Conservation (phyloP, 169 alveolate genomes). For the Perkinsus chesapeaki region DNA sequence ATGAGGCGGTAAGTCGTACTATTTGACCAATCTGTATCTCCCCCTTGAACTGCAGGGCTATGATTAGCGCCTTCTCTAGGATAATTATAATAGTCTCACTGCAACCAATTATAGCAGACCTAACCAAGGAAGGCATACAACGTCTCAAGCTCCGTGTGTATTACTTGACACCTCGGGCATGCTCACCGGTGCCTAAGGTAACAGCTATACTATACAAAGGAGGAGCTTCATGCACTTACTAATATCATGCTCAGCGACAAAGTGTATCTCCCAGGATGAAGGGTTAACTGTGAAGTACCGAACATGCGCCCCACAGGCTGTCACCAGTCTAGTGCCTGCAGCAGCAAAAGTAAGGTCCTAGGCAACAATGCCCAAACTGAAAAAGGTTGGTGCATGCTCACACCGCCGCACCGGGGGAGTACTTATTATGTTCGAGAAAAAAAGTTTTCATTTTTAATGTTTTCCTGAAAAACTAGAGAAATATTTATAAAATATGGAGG, state of each 20-base stretch:
- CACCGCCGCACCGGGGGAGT: too few relatives aligned
- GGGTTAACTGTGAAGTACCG: not conserved
- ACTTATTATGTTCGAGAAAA: too few relatives aligned
- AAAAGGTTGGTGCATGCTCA: too few relatives aligned
- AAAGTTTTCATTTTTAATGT: too few relatives aligned
- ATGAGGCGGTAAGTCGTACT: not conserved
- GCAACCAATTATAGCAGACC: not conserved
- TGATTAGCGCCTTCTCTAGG: not conserved
- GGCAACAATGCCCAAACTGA: too few relatives aligned
- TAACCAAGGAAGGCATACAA: not conserved
- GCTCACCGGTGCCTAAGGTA: not conserved
- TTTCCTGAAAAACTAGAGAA: too few relatives aligned
- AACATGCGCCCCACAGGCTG: not conserved
- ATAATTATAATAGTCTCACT: not conserved
- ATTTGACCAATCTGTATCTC: not conserved
- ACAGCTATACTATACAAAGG: not conserved
- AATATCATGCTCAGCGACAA: not conserved
- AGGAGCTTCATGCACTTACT: not conserved
- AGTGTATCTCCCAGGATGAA: not conserved
- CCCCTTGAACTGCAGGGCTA: not conserved
- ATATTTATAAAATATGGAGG: too few relatives aligned
- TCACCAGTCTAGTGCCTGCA: not conserved
- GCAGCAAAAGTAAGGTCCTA: too few relatives aligned
- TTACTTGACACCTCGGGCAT: not conserved
- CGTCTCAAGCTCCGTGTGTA: not conserved